Evolutionary conservation across 441 rosid genomes (phyloP), one percentile per base, ranked within the genome.

Genomic region (Brassica hybrid): DNA sequence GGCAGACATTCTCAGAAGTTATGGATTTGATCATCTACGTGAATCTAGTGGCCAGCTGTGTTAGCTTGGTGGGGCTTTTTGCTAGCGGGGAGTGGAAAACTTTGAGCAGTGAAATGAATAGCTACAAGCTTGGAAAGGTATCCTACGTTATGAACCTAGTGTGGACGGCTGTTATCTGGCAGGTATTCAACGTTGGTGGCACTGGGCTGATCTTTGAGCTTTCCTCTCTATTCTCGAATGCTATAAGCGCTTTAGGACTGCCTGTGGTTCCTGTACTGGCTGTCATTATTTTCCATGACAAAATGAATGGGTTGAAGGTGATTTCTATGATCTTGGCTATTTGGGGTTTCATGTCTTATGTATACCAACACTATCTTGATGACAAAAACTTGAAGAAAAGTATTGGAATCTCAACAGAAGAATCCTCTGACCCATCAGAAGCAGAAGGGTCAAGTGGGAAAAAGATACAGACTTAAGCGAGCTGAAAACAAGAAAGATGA

Each of bases 301-400:
- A n/a, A n/a, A n/a, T n/a, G n/a, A n/a, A n/a, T n/a, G n/a, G n/a
- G n/a, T n/a, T n/a, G n/a, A n/a, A n/a, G n/a, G n/a, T n/a, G n/a
- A n/a, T n/a, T n/a, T n/a, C n/a, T n/a, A n/a, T n/a, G n/a, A n/a
- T n/a, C n/a, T n/a, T 90, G 74, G 91, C 94, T 11, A 62, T 85
- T 10, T 93, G 96, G 97, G 98, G 97, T 17, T 83, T 85, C 72
- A 4, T 65, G 67, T 87, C 90, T 0, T 87, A 79, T 43, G 76
- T 69, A 25, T 87, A 85, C 61, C 90, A 87, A 73, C 88, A 85
- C 25, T 84, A 83, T 73, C 85, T 84, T 4, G 85, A 83, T 32
- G 84, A 80, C 19, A 27, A 5, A 12, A 66, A 41, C 3, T 14
- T 75, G 80, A 75, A 80, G 65, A 75, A 23, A 65, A 66, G 58